phyloP scores from a whole-genome alignment of 2,329 filamentous ascomycete genomes.

The Akanthomyces uredinophilus region DNA sequence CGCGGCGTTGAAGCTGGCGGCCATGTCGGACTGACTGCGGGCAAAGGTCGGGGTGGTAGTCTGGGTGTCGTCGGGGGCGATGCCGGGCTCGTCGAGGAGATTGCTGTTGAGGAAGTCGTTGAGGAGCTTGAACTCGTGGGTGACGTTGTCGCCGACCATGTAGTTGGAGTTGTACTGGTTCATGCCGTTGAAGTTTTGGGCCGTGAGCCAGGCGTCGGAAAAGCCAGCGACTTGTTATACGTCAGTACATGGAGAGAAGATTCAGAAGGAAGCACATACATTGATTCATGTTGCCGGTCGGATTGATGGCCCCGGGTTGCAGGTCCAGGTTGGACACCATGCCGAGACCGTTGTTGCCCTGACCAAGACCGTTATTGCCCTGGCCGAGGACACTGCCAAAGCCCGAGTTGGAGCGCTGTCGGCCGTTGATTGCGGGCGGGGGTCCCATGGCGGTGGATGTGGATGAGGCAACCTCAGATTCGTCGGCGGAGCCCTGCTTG shows the following conservation, averaged over 20 bases:
- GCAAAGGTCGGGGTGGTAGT: not conserved
- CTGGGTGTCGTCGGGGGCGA: slow-evolving; percentile 58
- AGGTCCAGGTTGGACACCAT: slow-evolving; percentile 39
- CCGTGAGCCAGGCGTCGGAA: slow-evolving; percentile 73
- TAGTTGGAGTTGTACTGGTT: slow-evolving; percentile 90
- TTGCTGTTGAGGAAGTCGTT: slow-evolving; percentile 95
- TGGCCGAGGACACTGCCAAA: slow-evolving; percentile 28
- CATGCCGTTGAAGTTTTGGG: slow-evolving; percentile 88
- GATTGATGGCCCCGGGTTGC: slow-evolving; percentile 29
- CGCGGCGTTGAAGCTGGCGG: slow-evolving; percentile 1
- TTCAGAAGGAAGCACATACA: slow-evolving; percentile 52
- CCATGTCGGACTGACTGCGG: slow-evolving; percentile 28
- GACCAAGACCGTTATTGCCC: slow-evolving; percentile 25
- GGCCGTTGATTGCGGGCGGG: slow-evolving; percentile 41
- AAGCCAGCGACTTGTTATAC: slow-evolving; percentile 64
- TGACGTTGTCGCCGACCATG: slow-evolving; percentile 89
- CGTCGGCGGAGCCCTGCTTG: slow-evolving; percentile 58
- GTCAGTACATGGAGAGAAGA: not conserved
- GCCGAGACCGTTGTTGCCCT: slow-evolving; percentile 27
- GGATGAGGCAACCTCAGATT: slow-evolving; percentile 45
- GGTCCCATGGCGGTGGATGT: slow-evolving; percentile 50
- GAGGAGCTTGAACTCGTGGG: slow-evolving; percentile 92
- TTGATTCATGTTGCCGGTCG: slow-evolving; percentile 58
- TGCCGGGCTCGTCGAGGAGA: slow-evolving; percentile 75
- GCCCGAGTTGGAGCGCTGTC: slow-evolving; percentile 7